Evolutionary conservation across 768 basidiomycete species (phyloP), one percentile per base, ranked within the genome.

Genomic region (Pleurotus eryngii): DNA sequence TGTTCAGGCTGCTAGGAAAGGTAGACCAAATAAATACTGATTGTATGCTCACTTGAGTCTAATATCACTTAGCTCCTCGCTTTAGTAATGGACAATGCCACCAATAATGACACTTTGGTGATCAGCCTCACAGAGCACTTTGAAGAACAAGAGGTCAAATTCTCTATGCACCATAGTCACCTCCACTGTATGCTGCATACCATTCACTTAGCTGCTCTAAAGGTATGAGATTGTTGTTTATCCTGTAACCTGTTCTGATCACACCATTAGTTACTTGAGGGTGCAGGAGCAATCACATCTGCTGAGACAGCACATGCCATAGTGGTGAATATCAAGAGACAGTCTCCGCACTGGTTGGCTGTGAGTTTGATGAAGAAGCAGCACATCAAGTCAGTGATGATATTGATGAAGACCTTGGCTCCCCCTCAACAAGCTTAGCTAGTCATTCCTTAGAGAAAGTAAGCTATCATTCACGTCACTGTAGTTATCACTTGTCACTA

Each of bases 141-240:
- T 37, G 3, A 15, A 0, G 60, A 51, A 2, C 55, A 45, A 9
- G 61, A 62, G 3, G 67, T 75, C 35, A 2, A 14, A 1, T 72
- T 76, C 54, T 57, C 58, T 22, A 64, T 70, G 1, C 14, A 2
- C 7, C 46, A 64, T 9, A 61, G 70, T 6, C 62, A 68, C 3
- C 56, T 72, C 18, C 67, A 63, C n/a, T 76, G 74, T 61, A 70
- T 74, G 69, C 74, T 72, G 0, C 74, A 76, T 43, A 74, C 72
- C 0, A 63, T 75, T n/a, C 70, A 76, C 56, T 66, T 76, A 37
- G 72, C 72, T 4, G 69, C 70, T 2, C 27, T 70, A 5, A 59
- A 71, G 62, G 72, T 68, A 43, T 6, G 5, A 38, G 18, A 12
- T 49, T 5, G 57, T 20, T 17, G 9, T 24, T 8, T 8, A 20